Base-by-base conservation (phyloP, 768 basidiomycete genomes). In the Suillus variegatus region DNA sequence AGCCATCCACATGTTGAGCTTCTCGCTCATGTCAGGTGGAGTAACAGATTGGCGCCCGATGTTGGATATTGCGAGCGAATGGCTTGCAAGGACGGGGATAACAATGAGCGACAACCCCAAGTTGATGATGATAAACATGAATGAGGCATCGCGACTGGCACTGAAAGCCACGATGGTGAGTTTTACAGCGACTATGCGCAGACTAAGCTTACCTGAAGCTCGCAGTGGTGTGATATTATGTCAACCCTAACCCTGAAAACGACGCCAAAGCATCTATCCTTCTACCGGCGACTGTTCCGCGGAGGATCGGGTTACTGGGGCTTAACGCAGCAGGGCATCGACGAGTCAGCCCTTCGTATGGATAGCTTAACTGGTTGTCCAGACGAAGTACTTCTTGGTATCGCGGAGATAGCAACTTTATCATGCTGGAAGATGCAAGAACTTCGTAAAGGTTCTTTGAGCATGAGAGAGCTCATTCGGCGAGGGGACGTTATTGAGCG, bases 161-260 rank as follows among this genome's bases (percentile, higher is more conserved):
- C 83, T 91, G 61, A 92, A 92, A 75, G 82, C 84, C 46, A 88
- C 86, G 7, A 83, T 93, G 82, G 93, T 94, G 71, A 79, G 91
- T 82, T 12, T 61, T 49, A 8, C 54, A 32, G 58, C 4, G 6
- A 32, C 16, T 58, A 58, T 16, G 14, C 36, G 43, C 20, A 36
- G n/a, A 16, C 35, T 20, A n/a, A 64, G 43, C 47, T 56, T 20
- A 58, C 61, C 4, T 44, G 64, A 74, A 64, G 64, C 64, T 66
- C 14, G 14, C 72, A 94, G 92, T 93, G 90, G 88, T 79, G 91
- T 62, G 93, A 94, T 74, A 84, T 91, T 67, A 86, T 93, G 74
- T 83, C 91, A 61, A 87, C 87, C 68, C 74, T 92, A 62, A 88
- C 87, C 28, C 73, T 83, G 65, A 78, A 81, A 69, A 85, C 85